Evolutionary conservation across 176 grass and related monocot genomes (phyloP).

Genomic region (Hsuehochloa calcarea): DNA sequence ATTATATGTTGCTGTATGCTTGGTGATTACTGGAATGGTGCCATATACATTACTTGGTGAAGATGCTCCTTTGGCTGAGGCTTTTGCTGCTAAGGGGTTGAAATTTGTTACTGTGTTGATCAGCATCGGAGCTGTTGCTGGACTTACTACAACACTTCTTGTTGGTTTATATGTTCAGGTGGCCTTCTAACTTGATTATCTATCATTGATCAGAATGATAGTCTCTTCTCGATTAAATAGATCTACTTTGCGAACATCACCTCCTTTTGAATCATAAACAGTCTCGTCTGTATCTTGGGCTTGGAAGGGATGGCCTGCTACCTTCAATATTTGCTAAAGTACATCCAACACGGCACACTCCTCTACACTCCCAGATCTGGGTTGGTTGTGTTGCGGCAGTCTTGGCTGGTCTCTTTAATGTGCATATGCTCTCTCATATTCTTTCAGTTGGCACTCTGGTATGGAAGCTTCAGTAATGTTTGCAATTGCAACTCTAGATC

Average conservation of each 20-base stretch:
- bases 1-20: conserved; percentile 89
- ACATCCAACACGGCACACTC: conserved; percentile 76
- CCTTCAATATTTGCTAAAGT: conserved; percentile 78
- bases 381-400: conserved; percentile 85
- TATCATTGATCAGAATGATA: not conserved
- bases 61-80: conserved; percentile 92
- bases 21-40: conserved; percentile 98
- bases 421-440: conserved; percentile 85
- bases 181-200: conserved; percentile 15
- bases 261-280: conserved; percentile 41
- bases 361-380: conserved; percentile 96
- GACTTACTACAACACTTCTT: conserved; percentile 93
- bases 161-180: conserved; percentile 99
- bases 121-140: conserved; percentile 87
- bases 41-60: conserved; percentile 80
- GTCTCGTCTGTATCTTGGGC: conserved; percentile 96
- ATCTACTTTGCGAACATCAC: conserved; percentile 28
- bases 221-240: conserved; percentile 7
- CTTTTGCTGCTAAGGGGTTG: conserved; percentile 85
- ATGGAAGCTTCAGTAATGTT: conserved; percentile 30
- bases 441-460: conserved; percentile 97
- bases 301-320: conserved; percentile 94
- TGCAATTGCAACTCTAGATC: not conserved
- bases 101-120: conserved; percentile 89
- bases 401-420: conserved; percentile 87